Conservation (phyloP, 163 green algal genomes). For the Trebouxiophyceae sp. region DNA sequence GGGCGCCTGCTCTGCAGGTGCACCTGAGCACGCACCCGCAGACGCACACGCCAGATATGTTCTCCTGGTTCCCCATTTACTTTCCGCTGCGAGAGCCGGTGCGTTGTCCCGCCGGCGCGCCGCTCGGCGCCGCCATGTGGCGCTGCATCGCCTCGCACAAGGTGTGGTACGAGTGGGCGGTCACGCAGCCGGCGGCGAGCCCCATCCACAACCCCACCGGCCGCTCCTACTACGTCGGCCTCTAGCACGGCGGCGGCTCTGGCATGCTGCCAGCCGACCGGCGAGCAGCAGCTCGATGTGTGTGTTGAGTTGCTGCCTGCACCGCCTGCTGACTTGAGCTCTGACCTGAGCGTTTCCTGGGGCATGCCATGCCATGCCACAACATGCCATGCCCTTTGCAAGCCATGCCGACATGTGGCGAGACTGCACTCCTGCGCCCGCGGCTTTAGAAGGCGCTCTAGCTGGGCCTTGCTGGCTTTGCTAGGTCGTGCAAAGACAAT, state of each 20-base stretch:
- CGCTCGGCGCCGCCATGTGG: conserved; percentile 79
- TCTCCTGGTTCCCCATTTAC: conserved; percentile 93
- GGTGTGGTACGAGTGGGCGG: conserved; percentile 96
- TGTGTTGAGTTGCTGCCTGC: not conserved
- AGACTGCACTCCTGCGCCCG: not conserved
- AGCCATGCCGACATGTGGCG: not conserved
- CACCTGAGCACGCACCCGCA: conserved; percentile 79
- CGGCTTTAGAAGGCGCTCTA: too few relatives aligned
- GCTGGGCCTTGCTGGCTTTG: too few relatives aligned
- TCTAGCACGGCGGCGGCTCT: too few relatives aligned
- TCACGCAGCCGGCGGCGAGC: conserved; percentile 40
- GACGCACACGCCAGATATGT: conserved; percentile 90
- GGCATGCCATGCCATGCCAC: not conserved
- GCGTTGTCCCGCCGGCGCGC: conserved; percentile 39
- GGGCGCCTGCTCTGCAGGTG: not conserved
- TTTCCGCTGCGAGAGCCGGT: conserved; percentile 78
- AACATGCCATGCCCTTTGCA: not conserved
- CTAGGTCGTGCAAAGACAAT: too few relatives aligned
- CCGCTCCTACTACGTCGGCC: conserved; percentile 80
- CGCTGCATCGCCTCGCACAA: conserved; percentile 65
- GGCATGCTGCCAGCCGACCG: too few relatives aligned
- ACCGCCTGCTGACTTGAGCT: not conserved
- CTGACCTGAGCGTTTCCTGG: not conserved
- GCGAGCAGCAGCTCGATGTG: not conserved
- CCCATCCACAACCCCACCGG: conserved; percentile 87